Conservation (phyloP, 345 rosid genomes). For the Citrus australasica region DNA sequence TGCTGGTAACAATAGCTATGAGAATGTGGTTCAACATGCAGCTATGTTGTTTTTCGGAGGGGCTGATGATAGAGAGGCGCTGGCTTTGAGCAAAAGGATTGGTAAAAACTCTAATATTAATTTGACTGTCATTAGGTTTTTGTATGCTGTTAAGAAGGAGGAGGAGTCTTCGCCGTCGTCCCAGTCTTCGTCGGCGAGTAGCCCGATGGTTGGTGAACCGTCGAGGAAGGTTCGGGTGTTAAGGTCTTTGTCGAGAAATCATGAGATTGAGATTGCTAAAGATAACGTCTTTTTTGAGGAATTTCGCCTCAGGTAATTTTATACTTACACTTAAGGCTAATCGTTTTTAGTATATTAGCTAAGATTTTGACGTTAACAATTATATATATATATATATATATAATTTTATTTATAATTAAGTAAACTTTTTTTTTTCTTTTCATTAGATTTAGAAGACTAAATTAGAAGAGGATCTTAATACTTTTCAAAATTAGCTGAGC, state of each 20-base stretch:
- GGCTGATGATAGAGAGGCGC: conserved; percentile 87
- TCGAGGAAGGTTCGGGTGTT: conserved; percentile 26
- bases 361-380: too few species aligned
- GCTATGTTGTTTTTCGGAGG: conserved; percentile 82
- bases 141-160: background rate
- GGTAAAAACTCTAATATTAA: conserved; percentile 39
- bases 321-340: too few species aligned
- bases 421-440: too few species aligned
- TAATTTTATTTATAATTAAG: too few species aligned
- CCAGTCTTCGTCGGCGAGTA: background rate
- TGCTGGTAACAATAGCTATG: conserved; percentile 1
- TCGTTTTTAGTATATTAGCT: too few species aligned
- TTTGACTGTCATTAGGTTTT: conserved; percentile 61
- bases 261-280: conserved; percentile 32
- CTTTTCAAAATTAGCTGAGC: too few species aligned
- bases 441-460: too few species aligned
- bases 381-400: too few species aligned
- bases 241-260: conserved; percentile 36
- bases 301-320: conserved; percentile 46
- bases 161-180: too few species aligned
- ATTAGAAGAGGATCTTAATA: too few species aligned
- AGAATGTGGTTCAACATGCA: conserved; percentile 41
- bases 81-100: conserved; percentile 63
- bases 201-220: background rate
- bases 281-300: conserved; percentile 55